These are phyloP conservation scores for Neofusicoccum kwambonambiense DNA, from an alignment of 2,329 filamentous ascomycete species.

Conservation along the genomic window DNA sequence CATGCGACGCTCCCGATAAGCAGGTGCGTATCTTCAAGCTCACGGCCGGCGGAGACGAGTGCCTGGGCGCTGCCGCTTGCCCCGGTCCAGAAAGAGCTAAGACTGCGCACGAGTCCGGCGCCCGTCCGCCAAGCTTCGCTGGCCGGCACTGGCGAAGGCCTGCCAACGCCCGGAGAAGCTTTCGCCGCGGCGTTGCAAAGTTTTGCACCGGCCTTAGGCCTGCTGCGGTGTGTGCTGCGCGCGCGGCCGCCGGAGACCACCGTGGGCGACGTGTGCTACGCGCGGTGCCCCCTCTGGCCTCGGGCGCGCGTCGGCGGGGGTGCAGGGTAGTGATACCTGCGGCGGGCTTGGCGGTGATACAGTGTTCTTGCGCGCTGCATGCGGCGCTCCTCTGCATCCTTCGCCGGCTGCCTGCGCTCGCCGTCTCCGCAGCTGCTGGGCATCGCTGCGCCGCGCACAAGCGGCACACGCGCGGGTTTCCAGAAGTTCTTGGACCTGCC, in stretches of 20 bases:
- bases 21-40: constrained; percentile 12
- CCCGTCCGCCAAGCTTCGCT: constrained; percentile 5
- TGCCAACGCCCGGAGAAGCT: constrained; percentile 1
- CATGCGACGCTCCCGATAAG: background rate
- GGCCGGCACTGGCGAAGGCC: background rate
- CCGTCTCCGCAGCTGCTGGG: background rate
- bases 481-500: constrained; percentile 14
- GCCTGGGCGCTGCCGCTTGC: background rate
- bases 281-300: background rate
- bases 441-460: background rate
- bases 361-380: background rate
- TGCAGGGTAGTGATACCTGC: background rate
- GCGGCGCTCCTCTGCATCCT: background rate
- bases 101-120: background rate
- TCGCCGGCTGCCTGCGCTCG: background rate
- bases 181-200: constrained; percentile 6
- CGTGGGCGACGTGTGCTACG: background rate
- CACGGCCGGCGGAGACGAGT: background rate
- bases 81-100: constrained; percentile 12
- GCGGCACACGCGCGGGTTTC: background rate
- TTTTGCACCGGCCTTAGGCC: background rate
- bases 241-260: background rate
- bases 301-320: background rate
- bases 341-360: background rate
- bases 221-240: background rate